Conservation (phyloP, 176 grass and related monocot genomes). For the Carex scoparia region DNA sequence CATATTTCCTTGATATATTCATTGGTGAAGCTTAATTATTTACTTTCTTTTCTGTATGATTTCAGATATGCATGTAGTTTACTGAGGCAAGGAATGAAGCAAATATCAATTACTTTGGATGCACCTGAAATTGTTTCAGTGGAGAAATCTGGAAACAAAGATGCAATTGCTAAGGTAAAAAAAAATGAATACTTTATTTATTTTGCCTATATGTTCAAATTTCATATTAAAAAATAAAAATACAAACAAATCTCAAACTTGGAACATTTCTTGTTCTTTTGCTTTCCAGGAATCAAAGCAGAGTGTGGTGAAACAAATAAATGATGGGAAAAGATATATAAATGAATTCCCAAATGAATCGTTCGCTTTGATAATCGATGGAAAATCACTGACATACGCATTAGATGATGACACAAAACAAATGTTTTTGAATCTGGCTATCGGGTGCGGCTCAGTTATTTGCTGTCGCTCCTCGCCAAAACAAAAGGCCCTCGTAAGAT, state of each 20-base stretch:
- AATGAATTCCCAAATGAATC: constrained; percentile 37
- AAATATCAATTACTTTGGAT: constrained; percentile 86
- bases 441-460: constrained; percentile 66
- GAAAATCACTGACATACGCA: constrained; percentile 77
- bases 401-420: constrained; percentile 44
- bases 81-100: constrained; percentile 84
- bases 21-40: not conserved
- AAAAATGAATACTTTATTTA: not conserved
- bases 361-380: constrained; percentile 83
- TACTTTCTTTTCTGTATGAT: not conserved
- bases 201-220: too few species aligned
- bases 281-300: constrained; percentile 51
- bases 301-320: constrained; percentile 46
- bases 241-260: not conserved
- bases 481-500: constrained; percentile 88
- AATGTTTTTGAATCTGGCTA: constrained; percentile 57
- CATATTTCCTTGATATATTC: not conserved
- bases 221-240: too few species aligned
- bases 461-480: constrained; percentile 92
- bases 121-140: constrained; percentile 44
- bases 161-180: constrained; percentile 42
- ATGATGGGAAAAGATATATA: constrained; percentile 39
- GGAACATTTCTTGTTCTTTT: not conserved
- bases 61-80: constrained; percentile 90
- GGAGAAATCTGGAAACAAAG: constrained; percentile 61